These are phyloP conservation scores for Paramecium octaurelia DNA, from an alignment of 73 alveolate species.

Conservation along the genomic window DNA sequence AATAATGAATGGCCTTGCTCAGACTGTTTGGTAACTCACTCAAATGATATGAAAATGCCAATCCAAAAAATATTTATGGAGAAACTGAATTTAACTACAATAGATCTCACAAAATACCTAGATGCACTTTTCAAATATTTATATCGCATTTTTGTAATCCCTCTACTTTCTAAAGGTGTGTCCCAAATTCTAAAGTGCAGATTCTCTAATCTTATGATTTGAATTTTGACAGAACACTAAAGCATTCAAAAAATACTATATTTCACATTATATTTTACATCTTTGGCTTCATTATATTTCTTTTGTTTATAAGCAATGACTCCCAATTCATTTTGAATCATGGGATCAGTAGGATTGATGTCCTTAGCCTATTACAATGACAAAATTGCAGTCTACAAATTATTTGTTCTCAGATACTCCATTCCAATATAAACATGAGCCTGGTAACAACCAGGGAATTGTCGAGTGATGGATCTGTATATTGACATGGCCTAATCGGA, in stretches of 20 bases:
- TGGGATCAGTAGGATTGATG: constrained; percentile 87
- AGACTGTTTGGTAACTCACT: constrained; percentile 69
- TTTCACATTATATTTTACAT: not conserved
- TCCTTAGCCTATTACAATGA: constrained; percentile 90
- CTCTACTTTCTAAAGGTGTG: constrained; percentile 91
- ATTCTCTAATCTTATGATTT: constrained; percentile 82
- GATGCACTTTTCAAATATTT: constrained; percentile 60
- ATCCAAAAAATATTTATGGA: constrained; percentile 83
- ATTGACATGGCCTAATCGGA: constrained; percentile 97
- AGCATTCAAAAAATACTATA: constrained; percentile 75
- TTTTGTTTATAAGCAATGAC: constrained; percentile 89
- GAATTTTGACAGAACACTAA: constrained; percentile 84
- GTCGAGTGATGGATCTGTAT: constrained; percentile 94
- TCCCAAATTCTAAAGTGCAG: constrained; percentile 89
- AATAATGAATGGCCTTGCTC: constrained; percentile 86
- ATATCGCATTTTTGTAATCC: constrained; percentile 64
- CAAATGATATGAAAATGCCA: constrained; percentile 85
- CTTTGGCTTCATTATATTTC: constrained; percentile 84
- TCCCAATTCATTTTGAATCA: constrained; percentile 96
- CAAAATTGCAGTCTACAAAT: constrained; percentile 92
- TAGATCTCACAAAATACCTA: constrained; percentile 69
- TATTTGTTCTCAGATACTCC: constrained; percentile 97
- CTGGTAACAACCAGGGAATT: constrained; percentile 98
- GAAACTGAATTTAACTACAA: constrained; percentile 80
- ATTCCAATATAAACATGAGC: constrained; percentile 97